phyloP scores from a whole-genome alignment of 345 rosid species.

The Aquilaria malaccensis region DNA sequence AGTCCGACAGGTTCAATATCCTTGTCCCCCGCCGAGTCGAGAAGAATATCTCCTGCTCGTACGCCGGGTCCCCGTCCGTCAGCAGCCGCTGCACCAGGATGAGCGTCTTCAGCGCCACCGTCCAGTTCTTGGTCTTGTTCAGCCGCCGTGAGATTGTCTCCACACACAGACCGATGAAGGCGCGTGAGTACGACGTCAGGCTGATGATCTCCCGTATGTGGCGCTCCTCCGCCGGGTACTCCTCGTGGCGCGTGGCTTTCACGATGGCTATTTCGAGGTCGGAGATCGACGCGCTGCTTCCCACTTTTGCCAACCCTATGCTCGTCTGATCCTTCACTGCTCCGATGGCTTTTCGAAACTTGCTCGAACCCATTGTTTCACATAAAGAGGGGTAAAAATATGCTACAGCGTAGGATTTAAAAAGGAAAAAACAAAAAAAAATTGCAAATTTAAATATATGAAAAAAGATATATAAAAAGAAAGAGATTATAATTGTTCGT shows the following conservation, averaged over 20 bases:
- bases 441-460: no score
- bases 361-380: conserved; percentile 60
- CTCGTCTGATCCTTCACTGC: conserved; percentile 88
- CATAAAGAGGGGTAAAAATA: no score
- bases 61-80: conserved; percentile 59
- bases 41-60: conserved; percentile 89
- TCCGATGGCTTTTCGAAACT: conserved; percentile 61
- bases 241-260: conserved; percentile 87
- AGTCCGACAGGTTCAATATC: conserved; percentile 78
- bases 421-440: no score
- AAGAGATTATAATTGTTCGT: no score
- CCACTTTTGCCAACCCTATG: conserved; percentile 80
- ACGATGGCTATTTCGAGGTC: conserved; percentile 85
- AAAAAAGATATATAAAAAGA: no score
- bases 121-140: conserved; percentile 81
- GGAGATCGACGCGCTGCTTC: conserved; percentile 50
- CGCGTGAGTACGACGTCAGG: conserved; percentile 62
- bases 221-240: conserved; percentile 73
- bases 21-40: conserved; percentile 80
- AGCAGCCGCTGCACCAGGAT: conserved; percentile 59
- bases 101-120: conserved; percentile 77
- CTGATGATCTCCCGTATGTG: conserved; percentile 68
- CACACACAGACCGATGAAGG: conserved; percentile 47
- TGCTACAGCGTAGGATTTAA: not conserved
- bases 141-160: conserved; percentile 54